These are phyloP conservation scores for Pharnaceum exiguum DNA, from an alignment of 148 eudicot species.

Conservation along the genomic window DNA sequence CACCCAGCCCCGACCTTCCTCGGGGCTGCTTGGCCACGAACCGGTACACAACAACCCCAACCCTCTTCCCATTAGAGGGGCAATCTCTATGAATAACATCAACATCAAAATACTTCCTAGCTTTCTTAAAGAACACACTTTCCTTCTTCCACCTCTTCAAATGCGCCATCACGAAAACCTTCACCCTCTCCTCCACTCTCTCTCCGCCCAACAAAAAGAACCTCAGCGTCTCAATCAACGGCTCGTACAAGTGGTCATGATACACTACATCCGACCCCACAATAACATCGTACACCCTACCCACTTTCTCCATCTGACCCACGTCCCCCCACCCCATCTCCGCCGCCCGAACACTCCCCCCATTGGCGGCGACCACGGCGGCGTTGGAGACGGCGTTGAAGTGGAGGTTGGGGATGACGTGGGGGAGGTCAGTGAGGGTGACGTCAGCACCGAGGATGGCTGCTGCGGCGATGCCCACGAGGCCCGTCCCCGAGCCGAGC, in stretches of 20 bases:
- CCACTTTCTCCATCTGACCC: constrained; percentile 53
- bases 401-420: constrained; percentile 50
- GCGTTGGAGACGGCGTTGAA: constrained; percentile 49
- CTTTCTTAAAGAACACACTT: constrained; percentile 61
- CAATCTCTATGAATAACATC: constrained; percentile 45
- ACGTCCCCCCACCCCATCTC: constrained; percentile 63
- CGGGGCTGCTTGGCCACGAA: constrained; percentile 30
- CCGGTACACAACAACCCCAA: constrained; percentile 59
- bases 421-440: constrained; percentile 72
- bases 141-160: constrained; percentile 92
- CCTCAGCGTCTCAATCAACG: constrained; percentile 51
- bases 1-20: neutral
- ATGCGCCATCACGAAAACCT: constrained; percentile 76
- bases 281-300: constrained; percentile 51
- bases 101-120: constrained; percentile 54
- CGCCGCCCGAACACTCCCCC: constrained; percentile 47
- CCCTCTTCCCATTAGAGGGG: constrained; percentile 44
- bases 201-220: constrained; percentile 34
- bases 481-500: constrained; percentile 81
- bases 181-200: constrained; percentile 7
- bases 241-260: constrained; percentile 65
- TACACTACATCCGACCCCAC: constrained; percentile 83
- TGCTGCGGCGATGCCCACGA: constrained; percentile 74
- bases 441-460: constrained; percentile 62
- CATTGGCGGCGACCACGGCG: constrained; percentile 16